Evolutionary conservation across 495 filamentous ascomycete genomes (phyloP).

Genomic region (Aspergillus mulundensis): DNA sequence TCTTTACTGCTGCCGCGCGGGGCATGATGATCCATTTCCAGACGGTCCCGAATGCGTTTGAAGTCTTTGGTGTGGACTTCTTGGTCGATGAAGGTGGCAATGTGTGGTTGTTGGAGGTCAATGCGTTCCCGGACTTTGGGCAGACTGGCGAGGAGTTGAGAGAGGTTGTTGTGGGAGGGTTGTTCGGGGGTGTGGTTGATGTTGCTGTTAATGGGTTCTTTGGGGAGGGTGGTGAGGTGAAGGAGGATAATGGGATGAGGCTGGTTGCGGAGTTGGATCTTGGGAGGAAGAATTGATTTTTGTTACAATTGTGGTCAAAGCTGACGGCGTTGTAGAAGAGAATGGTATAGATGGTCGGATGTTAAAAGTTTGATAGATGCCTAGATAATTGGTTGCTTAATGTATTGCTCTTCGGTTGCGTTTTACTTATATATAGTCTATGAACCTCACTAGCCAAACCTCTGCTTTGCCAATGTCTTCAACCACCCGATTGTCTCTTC

Average conservation of each 20-base stretch:
- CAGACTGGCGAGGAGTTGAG: conserved; percentile 78
- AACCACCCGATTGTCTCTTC: conserved; percentile 44
- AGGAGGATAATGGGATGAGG: conserved; percentile 36
- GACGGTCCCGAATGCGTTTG: conserved; percentile 79
- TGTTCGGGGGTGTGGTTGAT: conserved; percentile 71
- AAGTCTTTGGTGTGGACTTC: conserved; percentile 90
- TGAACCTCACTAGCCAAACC: conserved; percentile 31
- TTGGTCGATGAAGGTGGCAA: conserved; percentile 62
- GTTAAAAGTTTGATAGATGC: conserved; percentile 6
- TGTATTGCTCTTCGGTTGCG: too few relatives aligned
- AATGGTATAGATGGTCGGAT: background rate
- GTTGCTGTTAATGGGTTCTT: conserved; percentile 64
- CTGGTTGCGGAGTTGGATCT: conserved; percentile 60
- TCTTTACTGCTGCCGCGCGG: conserved; percentile 79
- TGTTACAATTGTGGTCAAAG: background rate
- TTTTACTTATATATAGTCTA: too few relatives aligned
- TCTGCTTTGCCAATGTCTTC: conserved; percentile 42
- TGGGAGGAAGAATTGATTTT: conserved; percentile 35
- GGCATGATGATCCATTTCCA: conserved; percentile 89
- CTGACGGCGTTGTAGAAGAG: background rate
- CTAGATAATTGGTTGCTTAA: background rate
- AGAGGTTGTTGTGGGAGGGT: conserved; percentile 58
- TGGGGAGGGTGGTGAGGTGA: conserved; percentile 27
- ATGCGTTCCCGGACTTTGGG: conserved; percentile 91
- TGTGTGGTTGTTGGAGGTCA: conserved; percentile 84